Conservation (phyloP, 306 rosid genomes). For the Potentilla sterilis region DNA sequence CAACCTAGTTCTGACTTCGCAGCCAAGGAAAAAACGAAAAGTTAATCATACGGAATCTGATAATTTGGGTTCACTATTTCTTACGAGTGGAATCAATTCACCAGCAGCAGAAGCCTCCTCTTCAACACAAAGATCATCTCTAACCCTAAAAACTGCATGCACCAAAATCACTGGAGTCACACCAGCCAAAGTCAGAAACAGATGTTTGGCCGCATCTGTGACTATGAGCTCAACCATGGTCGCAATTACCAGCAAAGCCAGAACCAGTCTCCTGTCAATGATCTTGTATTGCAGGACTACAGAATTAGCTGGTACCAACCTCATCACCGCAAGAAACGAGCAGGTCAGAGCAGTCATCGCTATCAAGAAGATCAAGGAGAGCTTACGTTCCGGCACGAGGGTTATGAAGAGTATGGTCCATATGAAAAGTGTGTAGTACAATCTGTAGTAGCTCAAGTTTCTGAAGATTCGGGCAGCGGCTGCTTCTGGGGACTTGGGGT, state of each 20-base stretch:
- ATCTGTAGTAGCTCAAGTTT: slow-evolving; percentile 40
- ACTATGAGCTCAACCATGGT: slow-evolving; percentile 42
- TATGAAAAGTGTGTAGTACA: slow-evolving; percentile 50
- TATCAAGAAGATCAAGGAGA: slow-evolving; percentile 45
- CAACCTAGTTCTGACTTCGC: too few species aligned
- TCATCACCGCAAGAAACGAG: slow-evolving; percentile 31
- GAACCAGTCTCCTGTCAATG: slow-evolving; percentile 38
- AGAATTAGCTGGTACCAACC: slow-evolving; percentile 39
- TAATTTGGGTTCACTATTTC: slow-evolving; percentile 3
- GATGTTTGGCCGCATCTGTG: slow-evolving; percentile 46
- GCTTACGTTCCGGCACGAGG: slow-evolving; percentile 46
- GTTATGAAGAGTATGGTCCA: slow-evolving; percentile 67
- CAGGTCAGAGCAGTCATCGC: slow-evolving; percentile 50
- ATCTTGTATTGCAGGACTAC: slow-evolving; percentile 33
- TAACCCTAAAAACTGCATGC: slow-evolving; percentile 56
- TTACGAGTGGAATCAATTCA: slow-evolving; percentile 37
- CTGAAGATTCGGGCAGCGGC: slow-evolving; percentile 30
- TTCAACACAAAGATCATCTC: slow-evolving; percentile 33
- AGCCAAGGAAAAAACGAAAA: too few species aligned
- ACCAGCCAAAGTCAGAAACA: slow-evolving; percentile 41
- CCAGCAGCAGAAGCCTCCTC: slow-evolving; percentile 29
- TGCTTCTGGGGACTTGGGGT: slow-evolving; percentile 36
- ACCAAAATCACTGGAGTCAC: slow-evolving; percentile 43
- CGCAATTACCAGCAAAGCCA: slow-evolving; percentile 42
- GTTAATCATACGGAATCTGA: slow-evolving; percentile 30